phyloP scores from a whole-genome alignment of 2,329 filamentous ascomycete genomes.

The Byssothecium circinans region DNA sequence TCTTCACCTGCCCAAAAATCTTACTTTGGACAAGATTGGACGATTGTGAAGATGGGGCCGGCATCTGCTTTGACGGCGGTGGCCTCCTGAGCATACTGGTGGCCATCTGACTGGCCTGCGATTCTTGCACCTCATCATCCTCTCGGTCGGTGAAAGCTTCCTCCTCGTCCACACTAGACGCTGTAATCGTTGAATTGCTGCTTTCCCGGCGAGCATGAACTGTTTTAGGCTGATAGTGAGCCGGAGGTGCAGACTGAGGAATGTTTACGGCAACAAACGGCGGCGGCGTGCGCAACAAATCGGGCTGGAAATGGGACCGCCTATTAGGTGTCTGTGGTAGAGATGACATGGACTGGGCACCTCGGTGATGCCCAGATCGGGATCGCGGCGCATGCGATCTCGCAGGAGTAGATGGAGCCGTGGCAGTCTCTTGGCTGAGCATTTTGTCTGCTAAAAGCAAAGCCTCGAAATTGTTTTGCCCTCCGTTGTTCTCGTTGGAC shows the following conservation, averaged over 20 bases:
- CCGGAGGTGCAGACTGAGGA: constrained; percentile 47
- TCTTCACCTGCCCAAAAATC: constrained; percentile 64
- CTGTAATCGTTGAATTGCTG: constrained; percentile 61
- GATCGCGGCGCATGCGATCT: constrained; percentile 54
- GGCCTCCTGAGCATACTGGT: constrained; percentile 70
- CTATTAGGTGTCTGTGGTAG: constrained; percentile 74
- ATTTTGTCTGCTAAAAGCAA: constrained; percentile 75
- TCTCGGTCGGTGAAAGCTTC: constrained; percentile 61
- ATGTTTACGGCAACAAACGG: constrained; percentile 33
- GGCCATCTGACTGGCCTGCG: constrained; percentile 76
- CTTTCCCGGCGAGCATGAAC: constrained; percentile 60
- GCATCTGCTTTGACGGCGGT: constrained; percentile 44
- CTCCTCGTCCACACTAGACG: constrained; percentile 46
- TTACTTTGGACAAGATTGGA: constrained; percentile 60
- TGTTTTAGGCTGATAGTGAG: constrained; percentile 36
- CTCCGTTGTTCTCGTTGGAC: constrained; percentile 43
- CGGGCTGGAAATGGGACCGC: constrained; percentile 55
- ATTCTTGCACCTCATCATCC: constrained; percentile 69
- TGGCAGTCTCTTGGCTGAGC: constrained; percentile 74
- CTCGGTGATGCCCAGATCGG: constrained; percentile 67
- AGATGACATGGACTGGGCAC: constrained; percentile 81
- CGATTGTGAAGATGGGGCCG: constrained; percentile 37
- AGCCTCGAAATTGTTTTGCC: constrained; percentile 71
- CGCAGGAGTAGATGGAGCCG: constrained; percentile 71
- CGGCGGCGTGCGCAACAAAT: constrained; percentile 57